phyloP scores from a whole-genome alignment of 2,329 filamentous ascomycete genomes.

The Xylariaceae sp. region DNA sequence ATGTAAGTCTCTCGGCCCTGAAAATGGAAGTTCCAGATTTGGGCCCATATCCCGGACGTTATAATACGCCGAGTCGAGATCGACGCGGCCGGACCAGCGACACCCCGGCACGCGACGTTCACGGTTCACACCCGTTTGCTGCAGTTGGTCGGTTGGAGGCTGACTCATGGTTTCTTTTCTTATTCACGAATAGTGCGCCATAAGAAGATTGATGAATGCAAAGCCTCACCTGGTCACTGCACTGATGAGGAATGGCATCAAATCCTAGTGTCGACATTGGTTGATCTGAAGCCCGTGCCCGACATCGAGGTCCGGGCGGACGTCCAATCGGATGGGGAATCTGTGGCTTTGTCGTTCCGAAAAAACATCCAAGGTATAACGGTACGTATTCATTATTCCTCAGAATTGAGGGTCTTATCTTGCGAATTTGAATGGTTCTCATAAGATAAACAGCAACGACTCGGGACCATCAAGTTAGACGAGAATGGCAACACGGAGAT shows the following conservation, averaged over 20 bases:
- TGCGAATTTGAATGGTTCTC: conserved; percentile 6
- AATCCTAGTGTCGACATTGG: conserved; percentile 54
- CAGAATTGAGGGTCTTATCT: neutral
- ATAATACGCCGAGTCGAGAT: conserved; percentile 8
- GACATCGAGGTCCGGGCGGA: conserved; percentile 57
- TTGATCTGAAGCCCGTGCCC: conserved; percentile 42
- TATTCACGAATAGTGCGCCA: conserved; percentile 48
- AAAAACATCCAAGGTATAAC: conserved; percentile 65
- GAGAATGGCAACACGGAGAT: conserved; percentile 51
- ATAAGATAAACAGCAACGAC: conserved; percentile 50
- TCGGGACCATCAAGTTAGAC: conserved; percentile 59
- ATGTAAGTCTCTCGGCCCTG: conserved; percentile 41
- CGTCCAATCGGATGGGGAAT: conserved; percentile 44
- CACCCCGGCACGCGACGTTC: conserved; percentile 20
- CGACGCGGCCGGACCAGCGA: conserved; percentile 12
- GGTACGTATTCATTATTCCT: conserved; percentile 39
- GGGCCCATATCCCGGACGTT: conserved; percentile 1
- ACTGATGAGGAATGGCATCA: conserved; percentile 61
- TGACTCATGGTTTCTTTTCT: conserved; percentile 17
- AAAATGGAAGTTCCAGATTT: conserved; percentile 1
- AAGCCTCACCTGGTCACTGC: conserved; percentile 49
- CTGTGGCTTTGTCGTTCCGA: conserved; percentile 58
- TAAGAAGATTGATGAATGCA: conserved; percentile 47
- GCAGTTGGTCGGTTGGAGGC: conserved; percentile 15
- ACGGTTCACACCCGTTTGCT: conserved; percentile 22